Percentiles rank a stretch among this genome's conserved stretches.
Evolutionary conservation across 2,329 filamentous ascomycete species (phyloP).

Genomic region (Knufia fluminis): DNA sequence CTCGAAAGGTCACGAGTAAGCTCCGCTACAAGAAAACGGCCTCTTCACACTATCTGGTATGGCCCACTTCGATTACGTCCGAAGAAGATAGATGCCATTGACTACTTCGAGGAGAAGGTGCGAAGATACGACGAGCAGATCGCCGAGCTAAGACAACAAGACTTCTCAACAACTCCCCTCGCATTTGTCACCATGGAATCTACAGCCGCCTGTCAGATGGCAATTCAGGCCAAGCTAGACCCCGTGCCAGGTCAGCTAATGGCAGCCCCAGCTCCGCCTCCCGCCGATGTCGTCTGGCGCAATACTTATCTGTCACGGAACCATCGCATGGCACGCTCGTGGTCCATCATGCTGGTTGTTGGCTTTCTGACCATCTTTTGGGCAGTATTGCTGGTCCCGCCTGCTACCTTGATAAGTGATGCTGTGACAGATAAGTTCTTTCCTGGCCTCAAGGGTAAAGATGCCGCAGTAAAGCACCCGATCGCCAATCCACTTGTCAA

Average conservation of each 20-base stretch:
- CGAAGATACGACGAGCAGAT: conserved; percentile 70
- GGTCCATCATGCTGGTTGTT: conserved; percentile 77
- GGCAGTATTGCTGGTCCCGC: conserved; percentile 68
- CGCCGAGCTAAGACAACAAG: conserved; percentile 57
- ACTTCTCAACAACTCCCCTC: conserved; percentile 68
- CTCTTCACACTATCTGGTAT: conserved; percentile 66
- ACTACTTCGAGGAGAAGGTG: conserved; percentile 85
- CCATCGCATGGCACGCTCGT: conserved; percentile 65
- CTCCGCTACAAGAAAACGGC: conserved; percentile 44
- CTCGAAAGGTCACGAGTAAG: conserved; percentile 33
- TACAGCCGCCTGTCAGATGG: conserved; percentile 86
- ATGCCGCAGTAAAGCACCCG: conserved; percentile 57
- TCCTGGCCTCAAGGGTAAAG: conserved; percentile 52
- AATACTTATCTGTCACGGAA: conserved; percentile 79
- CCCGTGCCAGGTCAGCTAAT: conserved; percentile 77
- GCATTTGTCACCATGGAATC: conserved; percentile 98
- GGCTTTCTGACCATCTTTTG: conserved; percentile 76
- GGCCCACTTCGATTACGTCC: conserved; percentile 65
- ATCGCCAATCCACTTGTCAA: conserved; percentile 69
- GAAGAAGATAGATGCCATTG: conserved; percentile 75
- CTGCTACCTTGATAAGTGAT: conserved; percentile 71
- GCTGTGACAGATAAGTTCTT: conserved; percentile 68
- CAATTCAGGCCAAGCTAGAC: conserved; percentile 87
- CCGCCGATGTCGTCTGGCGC: conserved; percentile 86
- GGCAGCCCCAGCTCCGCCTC: conserved; percentile 77